Evolutionary conservation across 78 protist species (phyloP).

Genomic region (Pigoraptor vietnamica): DNA sequence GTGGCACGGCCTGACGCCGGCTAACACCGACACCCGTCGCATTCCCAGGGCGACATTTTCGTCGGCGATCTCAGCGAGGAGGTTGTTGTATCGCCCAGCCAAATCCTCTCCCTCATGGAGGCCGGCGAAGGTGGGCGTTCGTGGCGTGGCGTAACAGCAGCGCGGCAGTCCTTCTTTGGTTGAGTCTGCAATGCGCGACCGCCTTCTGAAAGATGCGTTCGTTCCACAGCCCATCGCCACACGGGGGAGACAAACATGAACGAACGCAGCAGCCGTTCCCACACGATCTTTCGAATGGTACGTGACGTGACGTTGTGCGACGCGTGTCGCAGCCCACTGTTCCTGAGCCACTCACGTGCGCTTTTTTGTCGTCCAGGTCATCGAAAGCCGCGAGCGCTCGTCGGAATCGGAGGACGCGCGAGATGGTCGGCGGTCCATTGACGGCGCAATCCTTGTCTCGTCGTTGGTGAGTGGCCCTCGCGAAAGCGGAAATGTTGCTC

Average conservation of each 20-base stretch:
- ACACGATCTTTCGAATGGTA: constrained; percentile 75
- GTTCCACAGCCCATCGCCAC: constrained; percentile 43
- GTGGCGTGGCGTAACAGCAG: not conserved
- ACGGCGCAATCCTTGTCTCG: constrained; percentile 4
- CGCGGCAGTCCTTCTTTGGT: not conserved
- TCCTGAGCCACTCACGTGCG: too few species aligned
- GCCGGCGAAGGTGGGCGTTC: constrained; percentile 26
- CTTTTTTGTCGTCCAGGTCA: too few species aligned
- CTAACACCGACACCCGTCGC: not conserved
- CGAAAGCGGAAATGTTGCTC: not conserved
- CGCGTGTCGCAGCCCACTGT: not conserved
- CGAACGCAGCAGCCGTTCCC: constrained; percentile 73
- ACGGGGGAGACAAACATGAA: constrained; percentile 77
- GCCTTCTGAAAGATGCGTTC: too few species aligned
- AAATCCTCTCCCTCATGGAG: constrained; percentile 24
- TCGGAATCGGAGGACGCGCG: not conserved
- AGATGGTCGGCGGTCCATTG: not conserved
- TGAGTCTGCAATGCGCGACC: too few species aligned
- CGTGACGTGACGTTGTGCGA: too few species aligned
- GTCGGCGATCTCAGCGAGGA: constrained; percentile 54
- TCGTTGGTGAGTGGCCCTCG: not conserved
- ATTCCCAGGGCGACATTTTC: constrained; percentile 24
- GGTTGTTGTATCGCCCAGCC: constrained; percentile 34
- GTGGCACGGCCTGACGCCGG: too few species aligned
- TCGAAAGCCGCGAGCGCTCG: not conserved